Percentiles rank a stretch among this genome's conserved stretches.
Evolutionary conservation across 108 stramenopile genomes (phyloP).

Genomic region (Cyclotella kingstonii): DNA sequence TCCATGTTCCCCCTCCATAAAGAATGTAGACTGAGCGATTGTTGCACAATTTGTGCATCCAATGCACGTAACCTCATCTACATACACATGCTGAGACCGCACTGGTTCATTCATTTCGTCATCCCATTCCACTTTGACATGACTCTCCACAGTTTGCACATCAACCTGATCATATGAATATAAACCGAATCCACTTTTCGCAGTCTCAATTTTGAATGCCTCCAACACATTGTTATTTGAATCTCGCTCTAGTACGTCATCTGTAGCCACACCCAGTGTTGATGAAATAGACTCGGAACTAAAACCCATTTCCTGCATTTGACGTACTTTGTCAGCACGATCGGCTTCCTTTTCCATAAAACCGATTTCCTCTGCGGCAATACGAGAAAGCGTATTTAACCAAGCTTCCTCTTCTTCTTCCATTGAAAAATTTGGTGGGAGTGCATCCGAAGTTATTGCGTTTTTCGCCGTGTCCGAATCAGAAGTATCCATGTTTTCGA

Average conservation of each 20-base stretch:
- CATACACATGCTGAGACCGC: conserved; percentile 86
- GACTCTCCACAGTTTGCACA: conserved; percentile 61
- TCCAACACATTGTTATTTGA: conserved; percentile 53
- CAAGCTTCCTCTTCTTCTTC: conserved; percentile 64
- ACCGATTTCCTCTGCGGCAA: conserved; percentile 70
- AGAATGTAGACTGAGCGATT: conserved; percentile 89
- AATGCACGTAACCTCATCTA: conserved; percentile 92
- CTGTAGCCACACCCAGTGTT: conserved; percentile 63
- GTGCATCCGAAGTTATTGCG: neutral
- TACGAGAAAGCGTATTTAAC: conserved; percentile 65
- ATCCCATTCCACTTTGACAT: conserved; percentile 70
- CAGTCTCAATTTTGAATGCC: conserved; percentile 53
- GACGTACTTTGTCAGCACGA: conserved; percentile 76
- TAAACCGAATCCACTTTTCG: conserved; percentile 47
- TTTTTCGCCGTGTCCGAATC: conserved; percentile 21
- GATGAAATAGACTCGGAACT: conserved; percentile 56
- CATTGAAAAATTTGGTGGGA: conserved; percentile 16
- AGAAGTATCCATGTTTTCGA: conserved; percentile 43
- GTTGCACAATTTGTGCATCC: conserved; percentile 90
- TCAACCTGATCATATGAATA: conserved; percentile 57
- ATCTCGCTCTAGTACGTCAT: conserved; percentile 58
- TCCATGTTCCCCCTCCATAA: conserved; percentile 88
- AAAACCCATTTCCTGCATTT: conserved; percentile 87
- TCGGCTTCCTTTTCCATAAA: conserved; percentile 74
- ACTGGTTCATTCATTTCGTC: conserved; percentile 66